Conservation (phyloP, 73 alveolate genomes). For the Chromera velia region DNA sequence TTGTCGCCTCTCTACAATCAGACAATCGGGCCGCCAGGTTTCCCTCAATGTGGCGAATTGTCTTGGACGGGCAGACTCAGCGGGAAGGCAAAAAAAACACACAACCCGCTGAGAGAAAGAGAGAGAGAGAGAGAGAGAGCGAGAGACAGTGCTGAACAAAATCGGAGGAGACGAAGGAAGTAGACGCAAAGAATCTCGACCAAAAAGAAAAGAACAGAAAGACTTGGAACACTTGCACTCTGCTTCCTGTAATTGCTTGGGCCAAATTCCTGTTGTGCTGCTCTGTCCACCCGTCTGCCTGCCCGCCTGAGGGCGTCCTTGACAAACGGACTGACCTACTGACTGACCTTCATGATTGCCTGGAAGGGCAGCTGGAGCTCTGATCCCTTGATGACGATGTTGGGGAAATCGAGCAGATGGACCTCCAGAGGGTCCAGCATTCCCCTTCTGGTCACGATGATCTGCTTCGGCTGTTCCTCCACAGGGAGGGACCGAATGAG, state of each 20-base stretch:
- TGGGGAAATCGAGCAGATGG: conserved; percentile 98
- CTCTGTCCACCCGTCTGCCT: too few species aligned
- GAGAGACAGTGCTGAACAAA: too few species aligned
- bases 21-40: neutral
- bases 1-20: neutral
- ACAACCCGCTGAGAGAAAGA: too few species aligned
- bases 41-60: neutral
- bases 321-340: conserved; percentile 59
- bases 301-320: too few species aligned
- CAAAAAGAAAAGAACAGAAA: too few species aligned
- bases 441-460: conserved; percentile 99
- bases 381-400: conserved; percentile 96
- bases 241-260: too few species aligned
- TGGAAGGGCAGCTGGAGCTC: conserved; percentile 97
- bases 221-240: too few species aligned
- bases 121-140: too few species aligned
- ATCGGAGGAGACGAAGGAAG: too few species aligned
- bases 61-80: neutral
- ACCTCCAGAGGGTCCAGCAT: conserved; percentile 99
- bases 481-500: conserved; percentile 97
- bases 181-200: too few species aligned
- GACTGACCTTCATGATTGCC: conserved; percentile 72
- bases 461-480: conserved; percentile 98
- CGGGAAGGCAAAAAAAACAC: neutral
- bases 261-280: too few species aligned